Evolutionary conservation across 2,329 filamentous ascomycete species (phyloP).

Genomic region (Ophiognomonia clavigignenti-juglandacearum): DNA sequence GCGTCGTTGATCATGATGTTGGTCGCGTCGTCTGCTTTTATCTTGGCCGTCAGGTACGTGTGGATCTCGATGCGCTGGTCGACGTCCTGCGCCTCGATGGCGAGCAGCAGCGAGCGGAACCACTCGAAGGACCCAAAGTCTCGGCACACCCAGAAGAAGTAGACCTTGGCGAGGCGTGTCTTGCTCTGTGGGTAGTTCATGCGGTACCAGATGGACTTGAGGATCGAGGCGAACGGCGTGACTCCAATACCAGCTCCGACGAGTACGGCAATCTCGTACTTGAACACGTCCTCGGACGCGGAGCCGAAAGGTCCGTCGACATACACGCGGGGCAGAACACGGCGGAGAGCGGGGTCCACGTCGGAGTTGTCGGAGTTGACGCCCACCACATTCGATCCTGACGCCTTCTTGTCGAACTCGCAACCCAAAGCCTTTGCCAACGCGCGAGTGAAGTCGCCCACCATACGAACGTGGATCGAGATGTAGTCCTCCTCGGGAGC

Average conservation of each 20-base stretch:
- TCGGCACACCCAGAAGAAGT: slow-evolving; percentile 90
- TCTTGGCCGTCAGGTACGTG: slow-evolving; percentile 82
- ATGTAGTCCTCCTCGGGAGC: slow-evolving; percentile 89
- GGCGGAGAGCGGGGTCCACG: slow-evolving; percentile 65
- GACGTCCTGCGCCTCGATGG: slow-evolving; percentile 81
- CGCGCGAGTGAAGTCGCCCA: slow-evolving; percentile 74
- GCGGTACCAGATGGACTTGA: slow-evolving; percentile 90
- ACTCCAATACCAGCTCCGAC: slow-evolving; percentile 80
- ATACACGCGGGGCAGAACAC: slow-evolving; percentile 74
- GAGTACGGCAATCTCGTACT: slow-evolving; percentile 76
- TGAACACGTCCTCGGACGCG: slow-evolving; percentile 85
- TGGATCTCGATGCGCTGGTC: slow-evolving; percentile 85
- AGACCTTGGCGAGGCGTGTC: slow-evolving; percentile 77
- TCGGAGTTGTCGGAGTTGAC: slow-evolving; percentile 54
- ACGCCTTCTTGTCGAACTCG: slow-evolving; percentile 58
- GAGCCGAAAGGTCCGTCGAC: slow-evolving; percentile 83
- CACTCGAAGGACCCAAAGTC: slow-evolving; percentile 87
- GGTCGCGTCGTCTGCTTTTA: slow-evolving; percentile 78
- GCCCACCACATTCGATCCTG: slow-evolving; percentile 64
- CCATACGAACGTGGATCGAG: slow-evolving; percentile 76
- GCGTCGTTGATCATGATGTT: slow-evolving; percentile 93
- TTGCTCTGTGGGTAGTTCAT: slow-evolving; percentile 83
- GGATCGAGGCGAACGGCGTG: slow-evolving; percentile 80
- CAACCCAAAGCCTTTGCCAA: slow-evolving; percentile 70
- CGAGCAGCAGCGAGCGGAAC: slow-evolving; percentile 78